Base-by-base conservation (phyloP, 176 grass and related monocot genomes). In the Oryza brachyantha region DNA sequence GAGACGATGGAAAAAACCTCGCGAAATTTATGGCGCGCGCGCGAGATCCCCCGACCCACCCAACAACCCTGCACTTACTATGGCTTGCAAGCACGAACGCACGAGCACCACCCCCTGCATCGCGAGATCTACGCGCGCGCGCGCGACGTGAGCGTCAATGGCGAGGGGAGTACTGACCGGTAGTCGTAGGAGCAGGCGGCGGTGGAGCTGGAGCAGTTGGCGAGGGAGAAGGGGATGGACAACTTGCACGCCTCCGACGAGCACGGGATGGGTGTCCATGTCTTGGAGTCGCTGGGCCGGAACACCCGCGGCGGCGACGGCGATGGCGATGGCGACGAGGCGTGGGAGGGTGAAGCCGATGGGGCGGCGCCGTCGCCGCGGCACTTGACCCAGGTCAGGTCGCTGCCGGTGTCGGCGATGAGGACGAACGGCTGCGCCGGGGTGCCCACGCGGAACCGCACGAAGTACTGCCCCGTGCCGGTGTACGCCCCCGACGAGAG, bases 381-480 rank as follows among this genome's bases (percentile, higher is more conserved):
- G 81, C 96, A 98, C 73, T 98, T 98, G 32, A 91, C 92, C 96
- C 96, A 99, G 67, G 96, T 99, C 55, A 99, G 96, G 86, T 99
- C 96, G 77, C 96, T 99, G 41, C 96, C 96, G 26, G 96, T 99
- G 85, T 99, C 96, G 13, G 90, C 86, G 35, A 99, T 88, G 0
- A 99, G 78, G 29, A 89, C 59, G 70, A 94, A 95, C 25, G 82
- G 87, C 83, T 80, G 92, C 74, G 96, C 96, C 27, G 96, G 96
- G 2, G 90, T 99, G 41, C 96, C 96, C n/a, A 99, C 73, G 36
- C 88, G 92, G 71, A 99, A 88, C 38, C 75, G 90, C 78, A 91
- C 96, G 68, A 99, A 95, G 81, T 91, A 99, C 74, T 95, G 87
- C 17, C 88, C 96, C 10, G 77, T 87, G 12, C 92, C 88, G 0